Conservation (phyloP, 306 rosid genomes). For the Quercus robur region DNA sequence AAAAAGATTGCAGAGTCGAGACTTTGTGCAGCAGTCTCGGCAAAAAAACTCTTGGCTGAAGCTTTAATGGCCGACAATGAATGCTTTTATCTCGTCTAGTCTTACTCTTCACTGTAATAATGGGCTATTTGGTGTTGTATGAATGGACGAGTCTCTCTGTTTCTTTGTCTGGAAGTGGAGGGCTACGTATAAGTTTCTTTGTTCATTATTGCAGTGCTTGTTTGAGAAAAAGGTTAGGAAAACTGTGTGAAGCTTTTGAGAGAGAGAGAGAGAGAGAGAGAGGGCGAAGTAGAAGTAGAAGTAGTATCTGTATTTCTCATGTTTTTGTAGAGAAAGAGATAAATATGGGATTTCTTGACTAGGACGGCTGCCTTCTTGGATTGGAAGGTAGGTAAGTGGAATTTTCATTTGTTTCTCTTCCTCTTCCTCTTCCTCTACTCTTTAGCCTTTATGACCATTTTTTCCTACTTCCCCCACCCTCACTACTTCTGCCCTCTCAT, state of each 20-base stretch:
- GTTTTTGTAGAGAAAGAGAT: slow-evolving; percentile 10
- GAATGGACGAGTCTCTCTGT: neutral
- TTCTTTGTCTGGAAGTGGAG: slow-evolving; percentile 3
- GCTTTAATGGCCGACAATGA: slow-evolving; percentile 80
- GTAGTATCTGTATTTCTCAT: neutral
- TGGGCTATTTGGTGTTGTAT: neutral
- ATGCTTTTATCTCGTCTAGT: slow-evolving; percentile 34
- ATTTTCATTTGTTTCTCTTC: neutral
- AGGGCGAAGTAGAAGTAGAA: neutral
- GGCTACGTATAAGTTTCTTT: neutral
- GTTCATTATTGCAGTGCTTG: slow-evolving; percentile 12
- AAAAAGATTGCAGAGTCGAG: neutral
- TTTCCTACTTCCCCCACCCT: too few species aligned
- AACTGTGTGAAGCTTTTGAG: slow-evolving; percentile 20
- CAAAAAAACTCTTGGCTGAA: slow-evolving; percentile 32
- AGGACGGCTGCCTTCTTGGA: neutral
- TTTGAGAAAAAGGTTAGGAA: slow-evolving; percentile 1
- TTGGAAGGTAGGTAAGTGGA: slow-evolving; percentile 38
- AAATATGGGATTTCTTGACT: neutral
- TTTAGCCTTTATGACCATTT: too few species aligned
- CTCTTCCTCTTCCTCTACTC: too few species aligned
- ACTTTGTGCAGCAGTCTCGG: neutral
- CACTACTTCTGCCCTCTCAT: too few species aligned
- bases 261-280: neutral
- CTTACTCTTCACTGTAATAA: slow-evolving; percentile 14